phyloP scores from a whole-genome alignment of 306 rosid species.

The Myrica gale region DNA sequence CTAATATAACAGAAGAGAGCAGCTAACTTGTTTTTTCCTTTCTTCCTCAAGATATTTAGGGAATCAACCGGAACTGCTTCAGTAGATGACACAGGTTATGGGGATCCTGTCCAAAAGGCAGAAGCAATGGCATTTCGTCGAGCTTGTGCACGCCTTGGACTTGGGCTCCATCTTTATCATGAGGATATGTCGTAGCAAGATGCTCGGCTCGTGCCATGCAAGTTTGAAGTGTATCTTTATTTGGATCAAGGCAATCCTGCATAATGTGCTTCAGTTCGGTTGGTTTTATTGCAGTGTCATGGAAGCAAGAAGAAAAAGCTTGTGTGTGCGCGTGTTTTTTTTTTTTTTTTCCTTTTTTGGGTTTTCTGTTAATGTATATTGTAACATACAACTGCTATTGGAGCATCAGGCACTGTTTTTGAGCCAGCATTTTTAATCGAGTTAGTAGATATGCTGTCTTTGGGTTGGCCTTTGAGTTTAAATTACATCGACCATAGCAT shows the following conservation, averaged over 20 bases:
- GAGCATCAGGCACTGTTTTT: neutral
- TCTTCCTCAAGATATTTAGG: conserved; percentile 56
- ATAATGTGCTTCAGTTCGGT: neutral
- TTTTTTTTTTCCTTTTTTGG: too few species aligned
- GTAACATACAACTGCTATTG: neutral
- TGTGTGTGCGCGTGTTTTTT: too few species aligned
- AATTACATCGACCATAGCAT: too few species aligned
- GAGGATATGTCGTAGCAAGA: conserved; percentile 52
- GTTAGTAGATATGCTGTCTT: neutral
- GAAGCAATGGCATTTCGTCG: conserved; percentile 95
- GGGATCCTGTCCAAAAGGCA: conserved; percentile 91
- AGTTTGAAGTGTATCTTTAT: neutral
- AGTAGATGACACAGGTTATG: conserved; percentile 59
- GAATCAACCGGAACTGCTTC: conserved; percentile 84
- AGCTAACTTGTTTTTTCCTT: conserved; percentile 7
- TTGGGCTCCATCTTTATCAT: conserved; percentile 82
- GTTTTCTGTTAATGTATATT: too few species aligned
- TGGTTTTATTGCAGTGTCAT: neutral
- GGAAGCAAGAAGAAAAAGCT: too few species aligned
- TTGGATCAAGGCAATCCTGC: neutral
- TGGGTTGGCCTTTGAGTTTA: neutral
- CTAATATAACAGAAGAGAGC: neutral
- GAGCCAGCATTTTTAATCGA: neutral
- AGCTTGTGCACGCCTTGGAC: conserved; percentile 86
- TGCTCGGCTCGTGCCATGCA: conserved; percentile 7